Evolutionary conservation across 352 stramenopile genomes (phyloP), one percentile per base, ranked within the genome.

Genomic region (Globisporangium takayamanum): DNA sequence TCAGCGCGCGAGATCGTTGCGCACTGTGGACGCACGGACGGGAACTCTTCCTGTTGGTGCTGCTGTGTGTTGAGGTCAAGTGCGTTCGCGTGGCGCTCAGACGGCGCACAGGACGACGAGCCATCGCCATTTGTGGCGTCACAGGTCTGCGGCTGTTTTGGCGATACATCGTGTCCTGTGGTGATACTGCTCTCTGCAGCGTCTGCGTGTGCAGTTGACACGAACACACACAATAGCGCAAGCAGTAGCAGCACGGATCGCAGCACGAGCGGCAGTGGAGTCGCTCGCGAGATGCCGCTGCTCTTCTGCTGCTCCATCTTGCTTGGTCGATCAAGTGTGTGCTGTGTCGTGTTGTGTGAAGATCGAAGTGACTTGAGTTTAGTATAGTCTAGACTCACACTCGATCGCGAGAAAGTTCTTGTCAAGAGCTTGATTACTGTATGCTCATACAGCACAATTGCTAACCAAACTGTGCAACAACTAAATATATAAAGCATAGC

Each of bases 1-100:
- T 74, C 70, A 12, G 48, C 37, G 18, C 22, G 57, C 2, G 57
- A 57, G 16, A 54, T 20, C 28, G 18, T 45, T 20, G 28, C 11
- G 4, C 51, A 55, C 25, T 49, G 52, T 53, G 45, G 33, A 39
- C 33, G 33, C 33, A 39, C 7, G 11, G 33, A 7, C 11, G 10
- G 1, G 33, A 39, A 39, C 33, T 10, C 33, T 39, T 39, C 5
- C 33, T 39, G 57, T 20, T 46, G 41, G 8, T 46, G 2, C 41
- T 46, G 14, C 14, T 46, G 41, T 46, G 41, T 15, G 41, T 12
- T 39, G 33, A 39, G 5, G 33, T 39, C 33, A 1, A 39, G 33
- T 39, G 18, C 41, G 15, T 7, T 46, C 15, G 15, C 18, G 41
- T 46, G 11, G 41, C 3, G 5, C 5, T n/a, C 15, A 46, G 14